Base-by-base conservation (phyloP, 73 alveolate species). In the Effrenium voratum region DNA sequence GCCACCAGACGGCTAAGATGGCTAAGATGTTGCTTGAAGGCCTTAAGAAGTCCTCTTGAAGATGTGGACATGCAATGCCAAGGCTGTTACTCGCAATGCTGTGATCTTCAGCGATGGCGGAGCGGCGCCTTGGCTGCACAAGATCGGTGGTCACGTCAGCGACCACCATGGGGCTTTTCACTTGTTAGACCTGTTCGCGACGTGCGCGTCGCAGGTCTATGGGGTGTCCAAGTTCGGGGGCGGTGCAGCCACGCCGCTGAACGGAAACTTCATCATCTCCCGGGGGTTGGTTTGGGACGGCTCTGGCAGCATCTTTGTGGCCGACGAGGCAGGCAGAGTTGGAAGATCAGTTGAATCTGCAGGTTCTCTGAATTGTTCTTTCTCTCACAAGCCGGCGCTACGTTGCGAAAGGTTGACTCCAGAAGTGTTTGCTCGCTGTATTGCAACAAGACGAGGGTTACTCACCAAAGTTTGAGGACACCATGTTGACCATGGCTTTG, bases 201-300 rank as follows among this genome's bases (percentile, higher is more conserved):
- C 26, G 63, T 52, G 63, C 8, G 19, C 19, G 63, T 52, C 19
- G 8, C 8, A 77, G 38, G 95, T 87, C 85, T 87, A 87, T 46
- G 95, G 95, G 22, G 95, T 87, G 6, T 77, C 95, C 68, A 87
- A 87, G 85, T 87, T 59, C 22, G 95, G 95, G 5, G 95, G 95
- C 49, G 95, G 95, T 72, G 63, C 60, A 36, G 95, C 95, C 68
- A 87, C 95, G 38, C 85, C 95, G 28, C 34, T 87, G 50, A 87
- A 87, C 76, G 95, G 63, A 38, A 85, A 85, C 84, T 87, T 87
- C 84, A 28, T 87, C 52, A 63, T 87, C 68, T 45, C 95, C 34
- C 70, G 95, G 15, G 95, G 95, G 15, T 70, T 87, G 47, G 95
- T 49, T 34, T 87, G 82, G 85, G 95, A 87, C 44, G 95, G 95